These are phyloP conservation scores for Ogataea naganishii DNA, from an alignment of 805 yeast species.

Conservation along the genomic window DNA sequence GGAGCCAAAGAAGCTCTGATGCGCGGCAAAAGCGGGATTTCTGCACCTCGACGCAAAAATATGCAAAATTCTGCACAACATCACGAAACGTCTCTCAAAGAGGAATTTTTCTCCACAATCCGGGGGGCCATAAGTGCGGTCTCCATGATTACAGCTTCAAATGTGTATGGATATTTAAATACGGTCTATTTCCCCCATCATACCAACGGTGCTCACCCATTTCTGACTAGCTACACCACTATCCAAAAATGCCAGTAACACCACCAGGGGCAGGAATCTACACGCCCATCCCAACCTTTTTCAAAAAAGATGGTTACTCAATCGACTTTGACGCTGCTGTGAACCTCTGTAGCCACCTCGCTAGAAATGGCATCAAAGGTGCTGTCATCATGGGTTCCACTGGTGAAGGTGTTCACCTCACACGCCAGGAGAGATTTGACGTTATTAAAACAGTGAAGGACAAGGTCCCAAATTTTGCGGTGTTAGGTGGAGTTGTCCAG, in stretches of 20 bases:
- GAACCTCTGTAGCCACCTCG: conserved; percentile 33
- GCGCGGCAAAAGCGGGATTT: too few relatives aligned
- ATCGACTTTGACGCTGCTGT: conserved; percentile 38
- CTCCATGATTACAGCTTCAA: too few relatives aligned
- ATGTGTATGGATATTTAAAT: too few relatives aligned
- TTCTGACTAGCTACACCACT: too few relatives aligned
- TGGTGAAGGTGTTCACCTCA: conserved; percentile 45
- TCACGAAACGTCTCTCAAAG: too few relatives aligned
- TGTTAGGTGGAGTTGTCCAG: conserved; percentile 42
- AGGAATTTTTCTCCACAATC: too few relatives aligned
- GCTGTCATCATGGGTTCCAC: conserved; percentile 44
- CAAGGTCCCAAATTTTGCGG: conserved; percentile 29
- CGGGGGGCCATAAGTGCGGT: too few relatives aligned
- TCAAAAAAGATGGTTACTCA: conserved; percentile 30
- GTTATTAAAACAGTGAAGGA: conserved; percentile 25
- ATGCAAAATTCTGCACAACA: too few relatives aligned
- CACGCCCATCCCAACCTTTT: conserved; percentile 48
- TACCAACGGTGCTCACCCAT: conserved; percentile 1
- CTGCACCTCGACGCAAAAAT: too few relatives aligned
- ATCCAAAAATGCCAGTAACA: too few relatives aligned
- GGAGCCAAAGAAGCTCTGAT: too few relatives aligned
- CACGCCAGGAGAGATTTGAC: conserved; percentile 33
- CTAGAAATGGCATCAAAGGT: conserved; percentile 37
- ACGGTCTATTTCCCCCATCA: too few relatives aligned
- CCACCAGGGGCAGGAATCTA: conserved; percentile 35